Conservation (phyloP, 176 grass and related monocot genomes). For the Dactylis glomerata region DNA sequence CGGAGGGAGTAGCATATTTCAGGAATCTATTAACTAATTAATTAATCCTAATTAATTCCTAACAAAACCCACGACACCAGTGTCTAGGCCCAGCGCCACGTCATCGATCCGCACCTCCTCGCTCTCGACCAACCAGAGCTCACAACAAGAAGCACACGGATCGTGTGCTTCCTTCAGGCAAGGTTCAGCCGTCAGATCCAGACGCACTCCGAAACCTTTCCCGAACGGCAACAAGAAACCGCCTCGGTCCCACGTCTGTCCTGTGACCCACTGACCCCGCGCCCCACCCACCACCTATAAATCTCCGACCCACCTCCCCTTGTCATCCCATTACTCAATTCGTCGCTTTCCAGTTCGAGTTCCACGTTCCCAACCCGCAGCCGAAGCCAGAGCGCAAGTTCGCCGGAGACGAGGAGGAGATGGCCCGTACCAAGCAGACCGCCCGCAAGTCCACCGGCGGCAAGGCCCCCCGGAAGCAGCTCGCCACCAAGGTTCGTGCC, state of each 20-base stretch:
- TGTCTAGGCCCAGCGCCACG: not conserved
- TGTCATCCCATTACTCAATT: not conserved
- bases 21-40: too few relatives aligned
- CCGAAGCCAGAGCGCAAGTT: too few relatives aligned
- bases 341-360: not conserved
- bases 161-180: conserved; percentile 38
- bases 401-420: not conserved
- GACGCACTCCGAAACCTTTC: not conserved
- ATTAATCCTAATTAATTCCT: too few relatives aligned
- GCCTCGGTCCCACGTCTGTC: conserved; percentile 34
- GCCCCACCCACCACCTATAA: not conserved
- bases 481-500: not conserved
- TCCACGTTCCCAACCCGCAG: not conserved
- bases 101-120: conserved; percentile 15
- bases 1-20: too few relatives aligned
- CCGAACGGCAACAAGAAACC: not conserved
- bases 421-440: not conserved
- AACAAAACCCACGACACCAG: too few relatives aligned
- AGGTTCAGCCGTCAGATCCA: conserved; percentile 29
- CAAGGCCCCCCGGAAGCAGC: not conserved
- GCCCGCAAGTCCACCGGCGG: not conserved
- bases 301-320: not conserved
- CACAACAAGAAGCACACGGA: conserved; percentile 43
- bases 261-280: not conserved
- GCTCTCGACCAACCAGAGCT: not conserved